Evolutionary conservation across 768 basidiomycete species (phyloP), one percentile per base, ranked within the genome.

Genomic region (Phanerochaete sordida): DNA sequence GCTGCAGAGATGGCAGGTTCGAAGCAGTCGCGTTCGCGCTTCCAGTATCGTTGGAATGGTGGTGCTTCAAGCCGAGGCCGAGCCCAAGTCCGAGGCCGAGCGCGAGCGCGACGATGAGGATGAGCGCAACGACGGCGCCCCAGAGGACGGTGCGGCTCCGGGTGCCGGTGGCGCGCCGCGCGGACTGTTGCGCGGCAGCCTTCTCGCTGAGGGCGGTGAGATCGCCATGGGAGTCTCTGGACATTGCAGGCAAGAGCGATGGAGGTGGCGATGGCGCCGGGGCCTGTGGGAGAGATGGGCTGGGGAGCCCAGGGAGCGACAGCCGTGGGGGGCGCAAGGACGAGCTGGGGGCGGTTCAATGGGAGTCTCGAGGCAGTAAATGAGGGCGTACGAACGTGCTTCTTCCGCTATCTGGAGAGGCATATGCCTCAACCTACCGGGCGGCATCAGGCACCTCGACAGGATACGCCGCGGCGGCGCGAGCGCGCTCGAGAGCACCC

Each of bases 41-140:
- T 1, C 52, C 23, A 21, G 4, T 4, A n/a, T 28, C 21, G 21
- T 12, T 35, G 28, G 44, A 24, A 31, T 59, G 61, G 26, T 60
- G 58, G 31, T 63, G 54, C 31, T 54, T 57, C 21, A 72, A 61
- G 1, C 68, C 67, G 12, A 72, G 61, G 3, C 67, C 67, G 19
- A 71, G 67, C 5, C 67, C 70, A 8, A 69, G 63, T 2, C 59
- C 66, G 33, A 72, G 70, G 1, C 47, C 66, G 19, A 72, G 62
- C 2, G 44, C 64, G 2, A 70, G 63, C 19, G 65, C 35, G 31
- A 65, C 57, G 23, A 65, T 44, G 31, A 63, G 8, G 19, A 51
- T 51, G 23, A 57, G 56, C 3, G 56, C 33, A 15, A 44, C 46
- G 30, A 56, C 13, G 13, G 39, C 51, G 6, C 45, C 33, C 23